These are phyloP conservation scores for Cladophialophora yegresii DNA, from an alignment of 2,329 filamentous ascomycete genomes.

Conservation along the genomic window DNA sequence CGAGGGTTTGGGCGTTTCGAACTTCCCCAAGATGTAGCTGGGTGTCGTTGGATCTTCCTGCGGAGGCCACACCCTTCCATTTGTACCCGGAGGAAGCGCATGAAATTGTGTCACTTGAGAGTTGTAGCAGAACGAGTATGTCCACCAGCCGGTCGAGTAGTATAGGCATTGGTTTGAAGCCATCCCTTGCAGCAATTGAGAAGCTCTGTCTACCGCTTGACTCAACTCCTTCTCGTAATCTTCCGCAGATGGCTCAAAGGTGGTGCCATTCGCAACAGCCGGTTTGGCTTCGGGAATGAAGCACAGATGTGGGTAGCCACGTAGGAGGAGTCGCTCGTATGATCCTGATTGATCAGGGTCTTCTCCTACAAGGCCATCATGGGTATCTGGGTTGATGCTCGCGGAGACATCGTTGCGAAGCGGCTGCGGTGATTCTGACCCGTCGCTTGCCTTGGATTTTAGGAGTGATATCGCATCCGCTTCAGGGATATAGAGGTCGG, in stretches of 20 bases:
- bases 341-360: constrained; percentile 16
- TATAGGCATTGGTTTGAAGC: constrained; percentile 75
- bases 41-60: constrained; percentile 73
- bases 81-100: constrained; percentile 69
- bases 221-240: constrained; percentile 79
- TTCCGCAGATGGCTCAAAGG: constrained; percentile 61
- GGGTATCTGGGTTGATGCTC: constrained; percentile 22
- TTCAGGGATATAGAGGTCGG: constrained; percentile 58
- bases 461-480: constrained; percentile 28
- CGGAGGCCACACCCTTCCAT: constrained; percentile 68
- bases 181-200: constrained; percentile 76
- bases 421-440: neutral
- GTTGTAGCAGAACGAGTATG: constrained; percentile 91
- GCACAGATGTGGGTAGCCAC: constrained; percentile 76
- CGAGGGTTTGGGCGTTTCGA: constrained; percentile 41
- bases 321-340: constrained; percentile 69
- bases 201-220: constrained; percentile 73
- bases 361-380: constrained; percentile 35
- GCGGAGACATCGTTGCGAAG: constrained; percentile 21
- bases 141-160: constrained; percentile 89
- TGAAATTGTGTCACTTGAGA: constrained; percentile 88
- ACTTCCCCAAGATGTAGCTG: constrained; percentile 74
- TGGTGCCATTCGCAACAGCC: constrained; percentile 63
- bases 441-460: constrained; percentile 7
- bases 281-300: constrained; percentile 72